A percentile compares a stretch with the other conserved stretches of the same genome.
phyloP scores from a whole-genome alignment of 106 monocot species.

The Dioscorea dumetorum region DNA sequence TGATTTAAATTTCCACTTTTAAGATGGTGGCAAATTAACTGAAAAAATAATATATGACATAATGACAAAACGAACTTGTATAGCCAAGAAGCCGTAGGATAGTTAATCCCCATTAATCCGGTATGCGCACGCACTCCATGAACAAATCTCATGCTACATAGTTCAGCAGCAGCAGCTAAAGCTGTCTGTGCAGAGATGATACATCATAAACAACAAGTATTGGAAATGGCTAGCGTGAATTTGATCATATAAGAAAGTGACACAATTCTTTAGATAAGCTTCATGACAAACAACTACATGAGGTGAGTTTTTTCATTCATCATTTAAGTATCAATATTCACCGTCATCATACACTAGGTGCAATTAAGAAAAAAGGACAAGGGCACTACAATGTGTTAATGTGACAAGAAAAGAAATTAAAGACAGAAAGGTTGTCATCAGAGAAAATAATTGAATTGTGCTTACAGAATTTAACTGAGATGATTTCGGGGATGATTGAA shows the following conservation, averaged over 20 bases:
- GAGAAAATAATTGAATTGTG: too few species aligned
- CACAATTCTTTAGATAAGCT: background rate
- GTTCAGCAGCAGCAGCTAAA: constrained; percentile 78
- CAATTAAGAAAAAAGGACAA: too few species aligned
- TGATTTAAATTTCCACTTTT: background rate
- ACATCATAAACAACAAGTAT: constrained; percentile 3
- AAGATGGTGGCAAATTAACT: background rate
- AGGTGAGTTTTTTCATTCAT: background rate
- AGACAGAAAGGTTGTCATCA: too few species aligned
- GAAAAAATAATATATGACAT: background rate
- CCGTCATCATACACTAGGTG: too few species aligned
- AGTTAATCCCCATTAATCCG: constrained; percentile 96
- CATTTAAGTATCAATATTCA: too few species aligned
- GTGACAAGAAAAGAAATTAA: too few species aligned
- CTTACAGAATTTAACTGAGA: too few species aligned
- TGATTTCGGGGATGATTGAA: too few species aligned
- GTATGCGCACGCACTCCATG: constrained; percentile 69
- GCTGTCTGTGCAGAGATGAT: constrained; percentile 30
- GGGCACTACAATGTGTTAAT: too few species aligned
- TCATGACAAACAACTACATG: background rate
- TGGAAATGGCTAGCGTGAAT: background rate
- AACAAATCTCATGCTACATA: constrained; percentile 88
- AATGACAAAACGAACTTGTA: constrained; percentile 54
- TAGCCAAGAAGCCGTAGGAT: constrained; percentile 81
- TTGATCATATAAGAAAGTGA: background rate